Conservation (phyloP, 345 rosid species). For the Hibiscus tridactylites region DNA sequence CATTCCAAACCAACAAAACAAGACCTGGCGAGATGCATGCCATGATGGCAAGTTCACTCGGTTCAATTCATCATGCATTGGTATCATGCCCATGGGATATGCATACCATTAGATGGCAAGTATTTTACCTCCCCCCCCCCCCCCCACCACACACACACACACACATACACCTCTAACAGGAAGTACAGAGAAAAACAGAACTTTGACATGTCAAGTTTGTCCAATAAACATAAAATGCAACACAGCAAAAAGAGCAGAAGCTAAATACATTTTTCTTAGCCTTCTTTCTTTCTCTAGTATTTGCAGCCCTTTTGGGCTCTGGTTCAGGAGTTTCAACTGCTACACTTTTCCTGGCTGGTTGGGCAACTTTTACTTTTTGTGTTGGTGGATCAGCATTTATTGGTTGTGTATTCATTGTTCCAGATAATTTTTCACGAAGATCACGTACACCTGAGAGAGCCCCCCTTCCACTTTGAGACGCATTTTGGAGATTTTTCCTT, state of each 20-base stretch:
- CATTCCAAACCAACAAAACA: background rate
- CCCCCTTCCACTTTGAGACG: conserved; percentile 45
- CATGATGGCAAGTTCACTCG: background rate
- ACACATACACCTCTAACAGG: background rate
- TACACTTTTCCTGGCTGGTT: conserved; percentile 49
- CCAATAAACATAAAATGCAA: background rate
- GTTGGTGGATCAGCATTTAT: conserved; percentile 49
- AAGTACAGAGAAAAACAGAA: background rate
- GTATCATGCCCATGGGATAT: background rate
- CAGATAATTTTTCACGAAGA: conserved; percentile 91
- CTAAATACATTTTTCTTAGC: conserved; percentile 46
- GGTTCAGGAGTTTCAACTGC: conserved; percentile 47
- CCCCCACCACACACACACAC: background rate
- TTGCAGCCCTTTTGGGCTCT: conserved; percentile 47
- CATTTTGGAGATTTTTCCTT: conserved; percentile 43
- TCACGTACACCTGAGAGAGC: conserved; percentile 50
- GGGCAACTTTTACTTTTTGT: conserved; percentile 40
- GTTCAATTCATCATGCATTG: background rate
- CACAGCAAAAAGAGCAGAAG: conserved; percentile 2
- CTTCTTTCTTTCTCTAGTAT: conserved; percentile 42
- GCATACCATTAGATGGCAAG: background rate
- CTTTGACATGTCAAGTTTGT: background rate
- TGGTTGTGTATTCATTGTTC: conserved; percentile 54
- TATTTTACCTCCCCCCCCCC: background rate
- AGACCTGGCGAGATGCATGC: background rate